phyloP scores from a whole-genome alignment of 1,284 basidiomycete species.

The Cystobasidium pallidum region DNA sequence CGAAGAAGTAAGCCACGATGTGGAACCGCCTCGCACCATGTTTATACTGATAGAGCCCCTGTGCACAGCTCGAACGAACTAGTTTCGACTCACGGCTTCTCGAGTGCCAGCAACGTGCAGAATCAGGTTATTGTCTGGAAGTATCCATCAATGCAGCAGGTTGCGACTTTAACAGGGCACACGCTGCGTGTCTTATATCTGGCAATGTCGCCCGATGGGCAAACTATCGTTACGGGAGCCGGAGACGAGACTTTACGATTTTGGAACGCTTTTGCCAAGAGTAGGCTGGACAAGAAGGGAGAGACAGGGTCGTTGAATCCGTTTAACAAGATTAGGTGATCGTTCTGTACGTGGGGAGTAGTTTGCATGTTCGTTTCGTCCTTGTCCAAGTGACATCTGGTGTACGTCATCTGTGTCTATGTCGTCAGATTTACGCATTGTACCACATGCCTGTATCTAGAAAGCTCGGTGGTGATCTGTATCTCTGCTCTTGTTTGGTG shows the following conservation, averaged over 20 bases:
- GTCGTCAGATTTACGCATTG: background rate
- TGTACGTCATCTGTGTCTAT: slow-evolving; percentile 1
- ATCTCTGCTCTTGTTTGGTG: too few relatives aligned
- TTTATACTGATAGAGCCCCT: background rate
- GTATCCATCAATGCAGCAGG: slow-evolving; percentile 89
- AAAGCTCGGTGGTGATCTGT: background rate
- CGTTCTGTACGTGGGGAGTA: background rate
- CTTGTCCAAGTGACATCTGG: background rate
- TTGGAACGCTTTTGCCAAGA: slow-evolving; percentile 72
- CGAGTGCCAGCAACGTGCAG: slow-evolving; percentile 79
- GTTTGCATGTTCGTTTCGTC: background rate
- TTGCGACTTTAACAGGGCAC: slow-evolving; percentile 92
- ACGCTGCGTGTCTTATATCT: slow-evolving; percentile 86
- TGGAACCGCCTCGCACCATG: too few relatives aligned
- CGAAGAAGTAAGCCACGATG: slow-evolving; percentile 62
- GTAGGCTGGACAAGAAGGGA: slow-evolving; percentile 43
- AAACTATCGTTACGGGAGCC: slow-evolving; percentile 96
- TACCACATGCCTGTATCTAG: background rate
- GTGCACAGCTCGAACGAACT: slow-evolving; percentile 85
- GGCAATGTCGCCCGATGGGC: slow-evolving; percentile 87
- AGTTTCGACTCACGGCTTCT: slow-evolving; percentile 97
- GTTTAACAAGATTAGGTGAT: slow-evolving; percentile 54
- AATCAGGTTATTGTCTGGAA: slow-evolving; percentile 99
- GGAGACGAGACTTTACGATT: slow-evolving; percentile 95
- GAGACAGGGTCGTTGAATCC: slow-evolving; percentile 52